A percentile compares a stretch with the other conserved stretches of the same genome.
These are phyloP conservation scores for Aspergillus heteromorphus DNA, from an alignment of 495 filamentous ascomycete species.

Conservation along the genomic window DNA sequence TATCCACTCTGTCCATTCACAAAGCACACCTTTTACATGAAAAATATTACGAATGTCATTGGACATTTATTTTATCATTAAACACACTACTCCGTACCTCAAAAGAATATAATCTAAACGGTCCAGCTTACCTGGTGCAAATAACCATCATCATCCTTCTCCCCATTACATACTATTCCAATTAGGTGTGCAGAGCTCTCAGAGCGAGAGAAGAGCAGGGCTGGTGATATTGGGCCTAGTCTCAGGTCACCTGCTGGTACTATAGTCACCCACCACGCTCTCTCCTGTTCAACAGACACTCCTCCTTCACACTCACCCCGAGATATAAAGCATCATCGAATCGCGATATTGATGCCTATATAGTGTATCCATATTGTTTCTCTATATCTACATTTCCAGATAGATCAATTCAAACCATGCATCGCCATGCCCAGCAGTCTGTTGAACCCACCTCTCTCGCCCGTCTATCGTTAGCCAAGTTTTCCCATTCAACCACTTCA, in stretches of 20 bases:
- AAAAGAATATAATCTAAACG: no score
- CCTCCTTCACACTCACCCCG: not conserved
- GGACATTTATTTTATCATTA: no score
- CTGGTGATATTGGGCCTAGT: not conserved
- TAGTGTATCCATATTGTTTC: not conserved
- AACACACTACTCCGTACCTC: no score
- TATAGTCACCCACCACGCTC: not conserved
- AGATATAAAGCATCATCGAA: not conserved
- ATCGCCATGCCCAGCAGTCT: constrained; percentile 4
- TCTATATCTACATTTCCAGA: not conserved
- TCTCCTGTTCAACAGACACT: not conserved
- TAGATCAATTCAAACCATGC: constrained; percentile 5
- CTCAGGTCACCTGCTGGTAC: constrained; percentile 1
- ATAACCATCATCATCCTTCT: no score
- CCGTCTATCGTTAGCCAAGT: constrained; percentile 34
- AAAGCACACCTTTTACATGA: no score
- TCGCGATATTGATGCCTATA: not conserved
- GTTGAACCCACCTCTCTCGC: constrained; percentile 12
- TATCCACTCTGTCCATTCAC: no score
- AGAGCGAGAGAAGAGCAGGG: no score
- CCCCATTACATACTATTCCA: no score
- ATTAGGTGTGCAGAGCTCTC: no score
- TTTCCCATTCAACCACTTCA: constrained; percentile 36
- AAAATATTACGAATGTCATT: no score
- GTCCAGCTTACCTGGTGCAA: no score